These are phyloP conservation scores for Begonia peltatifolia DNA, from an alignment of 306 rosid species.

Conservation along the genomic window DNA sequence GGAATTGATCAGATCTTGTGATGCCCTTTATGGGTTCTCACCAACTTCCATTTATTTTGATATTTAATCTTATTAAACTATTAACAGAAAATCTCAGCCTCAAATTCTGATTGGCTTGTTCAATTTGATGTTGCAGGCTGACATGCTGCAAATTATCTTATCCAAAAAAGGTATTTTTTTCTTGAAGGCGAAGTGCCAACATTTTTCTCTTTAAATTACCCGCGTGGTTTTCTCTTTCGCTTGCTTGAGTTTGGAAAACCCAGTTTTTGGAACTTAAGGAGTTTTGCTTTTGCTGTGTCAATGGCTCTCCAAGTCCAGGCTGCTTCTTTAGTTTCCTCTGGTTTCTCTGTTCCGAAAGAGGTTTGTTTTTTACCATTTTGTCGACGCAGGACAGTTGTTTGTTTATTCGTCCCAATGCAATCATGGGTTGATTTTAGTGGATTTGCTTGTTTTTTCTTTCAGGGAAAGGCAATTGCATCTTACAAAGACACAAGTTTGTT, in stretches of 20 bases:
- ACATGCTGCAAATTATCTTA: constrained; percentile 39
- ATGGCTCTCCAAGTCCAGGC: constrained; percentile 52
- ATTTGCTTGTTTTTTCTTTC: constrained; percentile 12
- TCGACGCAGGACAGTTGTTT: not conserved
- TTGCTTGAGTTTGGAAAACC: constrained; percentile 2
- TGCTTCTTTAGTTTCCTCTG: constrained; percentile 39
- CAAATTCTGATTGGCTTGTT: constrained; percentile 24
- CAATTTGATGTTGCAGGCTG: constrained; percentile 24
- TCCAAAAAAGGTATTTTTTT: constrained; percentile 11
- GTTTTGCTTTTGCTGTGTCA: constrained; percentile 4
- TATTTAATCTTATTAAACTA: constrained; percentile 1
- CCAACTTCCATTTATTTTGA: too few relatives aligned
- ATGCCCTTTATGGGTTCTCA: too few relatives aligned
- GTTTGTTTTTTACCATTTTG: constrained; percentile 9
- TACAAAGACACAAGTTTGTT: constrained; percentile 63
- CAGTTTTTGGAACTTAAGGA: not conserved
- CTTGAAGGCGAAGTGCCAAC: constrained; percentile 3
- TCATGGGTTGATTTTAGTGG: constrained; percentile 1
- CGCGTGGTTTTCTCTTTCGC: constrained; percentile 3
- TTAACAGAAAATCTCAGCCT: constrained; percentile 28
- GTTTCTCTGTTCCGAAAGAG: constrained; percentile 39
- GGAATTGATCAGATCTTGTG: constrained; percentile 9
- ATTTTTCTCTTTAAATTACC: constrained; percentile 9
- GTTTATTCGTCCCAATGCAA: not conserved
- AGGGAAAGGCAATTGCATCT: constrained; percentile 53